These are phyloP conservation scores for Bipolaris victoriae DNA, from an alignment of 2,329 filamentous ascomycete genomes.

Conservation along the genomic window DNA sequence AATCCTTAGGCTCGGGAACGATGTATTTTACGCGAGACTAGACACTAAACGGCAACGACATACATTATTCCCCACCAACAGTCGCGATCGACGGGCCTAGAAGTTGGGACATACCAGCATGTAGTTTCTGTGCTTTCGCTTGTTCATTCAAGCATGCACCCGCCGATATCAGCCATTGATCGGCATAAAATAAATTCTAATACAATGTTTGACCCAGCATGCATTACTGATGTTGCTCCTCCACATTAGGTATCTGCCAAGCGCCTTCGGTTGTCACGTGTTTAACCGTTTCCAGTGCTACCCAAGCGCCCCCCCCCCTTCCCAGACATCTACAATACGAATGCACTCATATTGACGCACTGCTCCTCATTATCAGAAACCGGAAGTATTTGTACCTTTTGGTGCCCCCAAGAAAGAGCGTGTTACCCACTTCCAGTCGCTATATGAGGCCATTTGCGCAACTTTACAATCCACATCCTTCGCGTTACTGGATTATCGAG, in stretches of 20 bases:
- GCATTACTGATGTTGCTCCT: neutral
- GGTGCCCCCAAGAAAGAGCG: neutral
- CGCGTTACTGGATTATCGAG: neutral
- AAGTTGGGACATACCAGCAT: neutral
- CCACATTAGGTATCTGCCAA: neutral
- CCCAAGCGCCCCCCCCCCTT: neutral
- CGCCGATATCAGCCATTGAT: too few relatives aligned
- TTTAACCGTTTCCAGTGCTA: neutral
- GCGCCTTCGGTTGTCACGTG: too few relatives aligned
- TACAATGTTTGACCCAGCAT: too few relatives aligned
- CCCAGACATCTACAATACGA: neutral
- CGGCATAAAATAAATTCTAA: too few relatives aligned
- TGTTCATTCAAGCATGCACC: too few relatives aligned
- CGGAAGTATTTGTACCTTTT: neutral
- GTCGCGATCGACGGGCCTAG: neutral
- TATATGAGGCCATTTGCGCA: conserved; percentile 12
- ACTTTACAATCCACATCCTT: conserved; percentile 4
- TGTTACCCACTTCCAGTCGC: neutral
- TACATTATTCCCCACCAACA: neutral
- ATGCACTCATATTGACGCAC: conserved; percentile 7
- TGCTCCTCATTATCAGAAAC: neutral
- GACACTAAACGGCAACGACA: neutral
- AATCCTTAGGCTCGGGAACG: neutral
- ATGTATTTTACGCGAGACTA: neutral
- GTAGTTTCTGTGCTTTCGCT: too few relatives aligned